phyloP scores from a whole-genome alignment of 2,329 filamentous ascomycete species.

The Talaromyces sp. region DNA sequence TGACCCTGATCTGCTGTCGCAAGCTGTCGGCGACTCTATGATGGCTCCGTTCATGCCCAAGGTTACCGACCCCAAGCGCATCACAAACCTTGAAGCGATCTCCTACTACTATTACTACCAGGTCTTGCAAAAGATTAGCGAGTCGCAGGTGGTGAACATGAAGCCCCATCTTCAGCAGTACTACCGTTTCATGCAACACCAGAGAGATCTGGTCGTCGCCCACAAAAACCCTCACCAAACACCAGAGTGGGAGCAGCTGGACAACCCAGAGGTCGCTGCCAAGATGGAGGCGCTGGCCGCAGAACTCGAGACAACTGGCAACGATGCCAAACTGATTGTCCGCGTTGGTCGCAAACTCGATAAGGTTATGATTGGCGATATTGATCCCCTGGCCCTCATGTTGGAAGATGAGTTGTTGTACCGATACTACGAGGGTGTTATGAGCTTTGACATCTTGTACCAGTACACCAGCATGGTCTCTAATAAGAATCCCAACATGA shows the following conservation, averaged over 20 bases:
- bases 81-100: not conserved
- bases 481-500: slow-evolving; percentile 8
- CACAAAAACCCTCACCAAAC: not conserved
- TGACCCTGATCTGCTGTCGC: not conserved
- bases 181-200: not conserved
- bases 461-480: not conserved
- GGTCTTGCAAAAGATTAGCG: not conserved
- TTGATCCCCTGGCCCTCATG: slow-evolving; percentile 32
- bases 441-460: not conserved
- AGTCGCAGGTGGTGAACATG: not conserved
- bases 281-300: not conserved
- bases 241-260: not conserved
- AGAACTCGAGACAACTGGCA: not conserved
- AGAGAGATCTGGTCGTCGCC: not conserved
- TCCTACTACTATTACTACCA: not conserved
- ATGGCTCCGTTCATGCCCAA: not conserved
- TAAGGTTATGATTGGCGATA: slow-evolving; percentile 21
- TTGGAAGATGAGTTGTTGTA: slow-evolving; percentile 30
- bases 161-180: not conserved
- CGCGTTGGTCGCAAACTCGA: slow-evolving; percentile 23
- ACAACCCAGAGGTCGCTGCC: not conserved
- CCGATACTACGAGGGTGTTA: slow-evolving; percentile 24
- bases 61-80: not conserved
- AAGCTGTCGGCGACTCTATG: not conserved
- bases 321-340: not conserved